Evolutionary conservation across 2,329 filamentous ascomycete species (phyloP).

Genomic region (Aspergillus caelatus): DNA sequence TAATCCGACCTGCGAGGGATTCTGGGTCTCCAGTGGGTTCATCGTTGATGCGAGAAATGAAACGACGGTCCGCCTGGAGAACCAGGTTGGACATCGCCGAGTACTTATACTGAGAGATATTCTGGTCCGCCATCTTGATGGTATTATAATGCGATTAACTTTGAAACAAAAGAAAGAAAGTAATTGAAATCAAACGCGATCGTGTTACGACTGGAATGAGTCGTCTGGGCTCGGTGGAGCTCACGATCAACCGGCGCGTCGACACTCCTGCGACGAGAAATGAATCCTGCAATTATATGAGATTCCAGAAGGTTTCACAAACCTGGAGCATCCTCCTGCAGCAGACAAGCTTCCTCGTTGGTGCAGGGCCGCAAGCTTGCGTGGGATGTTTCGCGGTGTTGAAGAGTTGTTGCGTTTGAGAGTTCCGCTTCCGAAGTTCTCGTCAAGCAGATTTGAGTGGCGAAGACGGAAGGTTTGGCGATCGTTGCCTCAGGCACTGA

Average conservation of each 20-base stretch:
- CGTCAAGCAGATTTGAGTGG: conserved; percentile 38
- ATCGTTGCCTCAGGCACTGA: conserved; percentile 26
- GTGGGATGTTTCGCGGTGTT: conserved; percentile 21
- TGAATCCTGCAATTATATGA: conserved; percentile 28
- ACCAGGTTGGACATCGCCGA: conserved; percentile 99
- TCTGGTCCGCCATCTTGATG: conserved; percentile 67
- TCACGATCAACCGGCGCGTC: conserved; percentile 38
- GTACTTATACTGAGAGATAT: conserved; percentile 97
- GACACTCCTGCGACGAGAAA: conserved; percentile 30
- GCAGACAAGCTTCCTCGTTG: conserved; percentile 30
- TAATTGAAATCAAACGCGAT: conserved; percentile 24
- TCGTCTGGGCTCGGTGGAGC: conserved; percentile 34
- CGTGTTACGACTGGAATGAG: conserved; percentile 29
- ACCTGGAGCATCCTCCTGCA: conserved; percentile 41
- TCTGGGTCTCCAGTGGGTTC: conserved; percentile 97
- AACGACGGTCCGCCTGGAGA: conserved; percentile 97
- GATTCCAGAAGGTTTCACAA: conserved; percentile 34
- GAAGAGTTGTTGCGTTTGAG: conserved; percentile 27
- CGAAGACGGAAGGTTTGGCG: conserved; percentile 37
- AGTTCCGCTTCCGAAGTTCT: conserved; percentile 31
- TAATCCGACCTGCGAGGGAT: conserved; percentile 91
- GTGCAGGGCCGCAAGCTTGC: conserved; percentile 32
- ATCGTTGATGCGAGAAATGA: conserved; percentile 87
- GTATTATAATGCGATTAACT: conserved; percentile 12
- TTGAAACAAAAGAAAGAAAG: conserved; percentile 15